phyloP scores from a whole-genome alignment of 202 grass and related monocot genomes.

The Digitaria exilis region DNA sequence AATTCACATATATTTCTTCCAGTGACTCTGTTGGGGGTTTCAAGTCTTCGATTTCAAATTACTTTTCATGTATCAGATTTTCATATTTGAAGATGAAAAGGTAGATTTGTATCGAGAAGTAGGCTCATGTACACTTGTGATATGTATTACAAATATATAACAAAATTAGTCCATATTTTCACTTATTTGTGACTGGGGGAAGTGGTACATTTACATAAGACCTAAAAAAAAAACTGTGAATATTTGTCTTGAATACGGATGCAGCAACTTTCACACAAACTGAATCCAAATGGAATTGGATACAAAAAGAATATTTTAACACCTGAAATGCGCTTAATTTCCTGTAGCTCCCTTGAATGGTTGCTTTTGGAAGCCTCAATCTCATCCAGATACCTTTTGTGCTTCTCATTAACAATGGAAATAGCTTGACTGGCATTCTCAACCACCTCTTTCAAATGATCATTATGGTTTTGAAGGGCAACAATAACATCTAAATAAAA shows the following conservation, averaged over 20 bases:
- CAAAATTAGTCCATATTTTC: not conserved
- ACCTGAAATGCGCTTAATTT: slow-evolving; percentile 91
- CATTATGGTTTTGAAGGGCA: slow-evolving; percentile 77
- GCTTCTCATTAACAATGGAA: slow-evolving; percentile 66
- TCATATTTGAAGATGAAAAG: not conserved
- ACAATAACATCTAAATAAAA: slow-evolving; percentile 73
- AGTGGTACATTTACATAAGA: slow-evolving; percentile 1
- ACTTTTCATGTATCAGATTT: not conserved
- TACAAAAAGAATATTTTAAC: slow-evolving; percentile 32
- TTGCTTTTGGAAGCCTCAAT: slow-evolving; percentile 62
- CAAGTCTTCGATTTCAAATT: not conserved
- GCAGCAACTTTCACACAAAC: not conserved
- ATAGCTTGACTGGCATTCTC: slow-evolving; percentile 70
- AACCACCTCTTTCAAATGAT: slow-evolving; percentile 66
- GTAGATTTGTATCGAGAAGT: not conserved
- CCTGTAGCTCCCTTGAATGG: slow-evolving; percentile 63
- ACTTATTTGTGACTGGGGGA: not conserved
- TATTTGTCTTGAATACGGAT: slow-evolving; percentile 4
- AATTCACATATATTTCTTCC: not conserved
- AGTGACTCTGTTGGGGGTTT: not conserved
- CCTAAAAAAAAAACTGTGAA: not conserved
- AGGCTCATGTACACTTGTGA: not conserved
- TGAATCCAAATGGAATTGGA: slow-evolving; percentile 10
- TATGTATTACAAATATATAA: not conserved
- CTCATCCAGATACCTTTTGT: slow-evolving; percentile 73